Percentiles rank a stretch among this genome's conserved stretches.
Evolutionary conservation across 495 filamentous ascomycete species (phyloP).

Genomic region (Chaetomium fimeti): DNA sequence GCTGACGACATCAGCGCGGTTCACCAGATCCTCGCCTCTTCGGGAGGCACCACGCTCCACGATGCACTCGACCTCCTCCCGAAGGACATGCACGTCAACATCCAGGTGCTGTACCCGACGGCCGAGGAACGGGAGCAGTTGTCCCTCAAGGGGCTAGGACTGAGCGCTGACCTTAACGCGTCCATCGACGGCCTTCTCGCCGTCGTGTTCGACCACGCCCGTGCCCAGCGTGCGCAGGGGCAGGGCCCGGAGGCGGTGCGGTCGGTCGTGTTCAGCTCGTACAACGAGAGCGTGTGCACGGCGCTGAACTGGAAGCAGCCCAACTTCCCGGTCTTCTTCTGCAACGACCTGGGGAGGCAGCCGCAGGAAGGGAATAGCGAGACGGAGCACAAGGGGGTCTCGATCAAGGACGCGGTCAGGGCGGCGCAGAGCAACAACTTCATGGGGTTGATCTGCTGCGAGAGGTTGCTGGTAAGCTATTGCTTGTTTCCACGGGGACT

Average conservation of each 20-base stretch:
- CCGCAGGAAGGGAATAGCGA: constrained; percentile 54
- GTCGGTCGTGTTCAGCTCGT: constrained; percentile 88
- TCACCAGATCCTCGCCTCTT: constrained; percentile 63
- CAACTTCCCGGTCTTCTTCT: constrained; percentile 93
- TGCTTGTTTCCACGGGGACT: neutral
- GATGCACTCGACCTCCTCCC: constrained; percentile 74
- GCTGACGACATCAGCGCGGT: constrained; percentile 61
- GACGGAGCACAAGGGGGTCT: constrained; percentile 48
- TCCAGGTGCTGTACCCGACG: constrained; percentile 83
- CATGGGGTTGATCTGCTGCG: constrained; percentile 92
- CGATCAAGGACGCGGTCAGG: constrained; percentile 90
- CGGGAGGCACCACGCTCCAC: constrained; percentile 68
- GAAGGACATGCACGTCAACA: constrained; percentile 73
- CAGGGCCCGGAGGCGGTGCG: constrained; percentile 62
- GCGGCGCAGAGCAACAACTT: constrained; percentile 96
- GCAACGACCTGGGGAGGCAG: constrained; percentile 78
- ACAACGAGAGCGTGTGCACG: constrained; percentile 84
- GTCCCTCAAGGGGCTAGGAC: constrained; percentile 58
- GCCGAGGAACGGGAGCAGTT: constrained; percentile 59
- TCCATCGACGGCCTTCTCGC: constrained; percentile 80
- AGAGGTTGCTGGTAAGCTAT: constrained; percentile 71
- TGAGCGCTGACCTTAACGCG: constrained; percentile 77
- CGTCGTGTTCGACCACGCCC: constrained; percentile 88
- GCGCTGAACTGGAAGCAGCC: constrained; percentile 99
- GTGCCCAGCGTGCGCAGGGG: constrained; percentile 63